Evolutionary conservation across 1,284 basidiomycete genomes (phyloP).

Genomic region (Meripilus lineatus): DNA sequence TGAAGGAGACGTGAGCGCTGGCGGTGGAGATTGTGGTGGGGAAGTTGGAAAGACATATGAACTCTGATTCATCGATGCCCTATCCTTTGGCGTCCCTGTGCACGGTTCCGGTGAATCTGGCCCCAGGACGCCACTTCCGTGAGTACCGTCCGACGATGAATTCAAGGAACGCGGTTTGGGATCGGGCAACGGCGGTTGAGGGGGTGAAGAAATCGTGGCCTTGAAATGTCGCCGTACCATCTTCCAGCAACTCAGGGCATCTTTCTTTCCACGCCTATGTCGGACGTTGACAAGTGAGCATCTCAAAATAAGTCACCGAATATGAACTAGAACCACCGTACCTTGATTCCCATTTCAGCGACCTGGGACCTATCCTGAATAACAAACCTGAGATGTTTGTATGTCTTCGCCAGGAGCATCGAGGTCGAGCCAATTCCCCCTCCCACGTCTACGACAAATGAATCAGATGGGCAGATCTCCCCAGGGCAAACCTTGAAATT

Average conservation of each 20-base stretch:
- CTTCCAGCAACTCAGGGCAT: conserved; percentile 55
- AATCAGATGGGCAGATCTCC: conserved; percentile 45
- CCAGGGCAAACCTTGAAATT: conserved; percentile 71
- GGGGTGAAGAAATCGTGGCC: conserved; percentile 71
- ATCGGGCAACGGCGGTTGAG: conserved; percentile 40
- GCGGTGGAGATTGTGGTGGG: neutral
- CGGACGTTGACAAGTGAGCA: neutral
- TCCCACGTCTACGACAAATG: conserved; percentile 67
- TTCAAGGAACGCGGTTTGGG: no score
- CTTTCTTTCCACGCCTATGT: conserved; percentile 56
- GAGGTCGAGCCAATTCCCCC: conserved; percentile 72
- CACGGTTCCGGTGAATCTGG: neutral
- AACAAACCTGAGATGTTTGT: conserved; percentile 50
- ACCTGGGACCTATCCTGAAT: conserved; percentile 69
- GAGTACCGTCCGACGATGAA: no score
- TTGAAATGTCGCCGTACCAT: conserved; percentile 54
- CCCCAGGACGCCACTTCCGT: no score
- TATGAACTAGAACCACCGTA: conserved; percentile 18
- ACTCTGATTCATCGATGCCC: no score
- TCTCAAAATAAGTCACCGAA: neutral
- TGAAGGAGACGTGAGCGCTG: neutral
- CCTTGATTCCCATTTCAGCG: conserved; percentile 53
- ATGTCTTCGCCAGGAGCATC: conserved; percentile 58
- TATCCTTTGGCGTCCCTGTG: neutral
- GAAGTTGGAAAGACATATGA: neutral